phyloP scores from a whole-genome alignment of 306 rosid genomes.

The Arachis hypogaea region DNA sequence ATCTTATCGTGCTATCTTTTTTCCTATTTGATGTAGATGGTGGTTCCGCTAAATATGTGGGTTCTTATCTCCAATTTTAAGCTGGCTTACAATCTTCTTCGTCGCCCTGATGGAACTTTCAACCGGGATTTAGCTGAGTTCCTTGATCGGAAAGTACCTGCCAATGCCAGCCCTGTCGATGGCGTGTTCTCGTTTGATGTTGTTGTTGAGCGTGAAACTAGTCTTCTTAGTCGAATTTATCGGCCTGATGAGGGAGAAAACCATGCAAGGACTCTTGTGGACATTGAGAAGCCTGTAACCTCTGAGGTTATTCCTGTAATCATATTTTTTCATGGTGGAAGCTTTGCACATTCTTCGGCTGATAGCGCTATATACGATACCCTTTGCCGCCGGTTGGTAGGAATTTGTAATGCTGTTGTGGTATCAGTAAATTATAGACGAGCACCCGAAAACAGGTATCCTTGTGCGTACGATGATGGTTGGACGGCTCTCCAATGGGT shows the following conservation, averaged over 20 bases:
- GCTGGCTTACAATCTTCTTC: conserved; percentile 94
- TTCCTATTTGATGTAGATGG: conserved; percentile 56
- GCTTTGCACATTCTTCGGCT: conserved; percentile 93
- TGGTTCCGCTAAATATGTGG: conserved; percentile 98
- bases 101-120: conserved; percentile 96
- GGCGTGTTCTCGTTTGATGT: conserved; percentile 91
- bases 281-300: conserved; percentile 71
- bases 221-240: conserved; percentile 72
- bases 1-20: not conserved
- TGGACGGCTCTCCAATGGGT: conserved; percentile 91
- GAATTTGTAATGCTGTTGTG: conserved; percentile 85
- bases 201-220: conserved; percentile 65
- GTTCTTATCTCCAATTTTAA: conserved; percentile 95
- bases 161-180: conserved; percentile 74
- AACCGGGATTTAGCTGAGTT: conserved; percentile 96
- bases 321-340: conserved; percentile 95
- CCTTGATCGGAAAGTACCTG: conserved; percentile 80
- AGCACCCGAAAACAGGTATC: conserved; percentile 80
- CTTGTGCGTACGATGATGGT: conserved; percentile 96
- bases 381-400: conserved; percentile 80
- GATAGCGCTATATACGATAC: conserved; percentile 92
- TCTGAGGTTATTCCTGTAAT: conserved; percentile 75
- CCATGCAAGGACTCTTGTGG: conserved; percentile 48
- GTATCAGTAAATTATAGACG: conserved; percentile 88
- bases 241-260: conserved; percentile 66